Base-by-base conservation (phyloP, 306 rosid genomes). In the Inga oerstediana region DNA sequence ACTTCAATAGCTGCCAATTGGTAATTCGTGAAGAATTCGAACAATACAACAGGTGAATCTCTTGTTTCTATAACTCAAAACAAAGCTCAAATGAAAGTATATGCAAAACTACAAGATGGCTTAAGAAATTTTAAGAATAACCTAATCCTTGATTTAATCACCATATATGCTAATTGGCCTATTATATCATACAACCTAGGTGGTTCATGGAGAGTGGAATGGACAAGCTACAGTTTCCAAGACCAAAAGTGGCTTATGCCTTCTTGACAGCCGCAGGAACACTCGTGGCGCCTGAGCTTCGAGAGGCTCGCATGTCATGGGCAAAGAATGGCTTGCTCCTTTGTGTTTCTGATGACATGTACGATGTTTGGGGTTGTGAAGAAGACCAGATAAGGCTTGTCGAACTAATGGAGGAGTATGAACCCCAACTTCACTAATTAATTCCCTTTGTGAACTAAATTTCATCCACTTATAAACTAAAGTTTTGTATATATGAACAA, bases 241-340 rank as follows among this genome's bases (percentile, higher is more conserved):
- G 32, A 70, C 32, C 49, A 70, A 70, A 70, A 70, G 52, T 70
- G 75, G 75, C 32, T 3, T 70, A 70, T 41, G 20, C 51, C 17
- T 70, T 1, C 34, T 43, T 70, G 52, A 70, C 75, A 19, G 75
- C 75, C 2, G 75, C 34, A 19, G 75, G 51, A 70, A 70, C 75
- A 19, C 75, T 19, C 8, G 49, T 41, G 19, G 17, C 88, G 65
- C 88, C 93, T 1, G 93, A 89, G 81, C 69, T 86, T 79, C 41
- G 83, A 7, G 88, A 88, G 49, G 91, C 91, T 3, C 93, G 94
- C 59, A 74, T 89, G 72, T 84, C 94, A 58, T 89, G 89, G 93
- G 89, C 94, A 30, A 89, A 91, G 51, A 70, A 41, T 64, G 88
- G 87, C n/a, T 82, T 89, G 48, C 91, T 91, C 10, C 61, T 87